Evolutionary conservation across 2,329 filamentous ascomycete genomes (phyloP), one percentile per base, ranked within the genome.

Genomic region (Endothia cerciana): DNA sequence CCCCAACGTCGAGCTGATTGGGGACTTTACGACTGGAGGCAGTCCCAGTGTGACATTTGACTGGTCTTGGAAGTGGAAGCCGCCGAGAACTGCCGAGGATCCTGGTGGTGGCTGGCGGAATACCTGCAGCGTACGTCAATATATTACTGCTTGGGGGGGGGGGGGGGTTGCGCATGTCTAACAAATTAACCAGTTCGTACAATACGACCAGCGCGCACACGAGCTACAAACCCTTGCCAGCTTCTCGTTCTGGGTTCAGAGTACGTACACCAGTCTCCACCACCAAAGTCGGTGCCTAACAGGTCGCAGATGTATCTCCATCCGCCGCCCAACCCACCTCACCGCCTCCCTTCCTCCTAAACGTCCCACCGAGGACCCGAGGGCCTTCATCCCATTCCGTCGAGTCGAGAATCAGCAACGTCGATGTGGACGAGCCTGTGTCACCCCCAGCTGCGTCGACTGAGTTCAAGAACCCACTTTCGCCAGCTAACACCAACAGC

Each of bases 1-100:
- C 75, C 86, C 93, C 63, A 98, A 98, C 75, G 95, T 99, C 47
- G 91, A 96, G 73, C 84, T 98, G 55, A 89, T 99, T n/a, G 95
- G 95, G 3, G 93, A 97, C 76, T 97, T 91, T 75, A 85, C 87
- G 2, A 99, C 95, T 0, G 88, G 85, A 40, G 94, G 94, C n/a
- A 92, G 83, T 73, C 82, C 90, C 7, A 94, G 92, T 1, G 90
- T 97, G 38, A 89, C 93, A 41, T 97, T 97, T 75, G 91, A 94
- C 70, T 99, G 94, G 93, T 89, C 90, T 8, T 99, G 95, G 95
- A 95, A 91, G 82, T 99, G 94, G 93, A 93, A 91, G 75, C 92
- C 95, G 10, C 95, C 95, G 45, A 97, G 93, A 82, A 74, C 81
- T 17, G 80, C 81, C 19, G 94, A 97, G 74, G 94, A 97, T 75